phyloP scores from a whole-genome alignment of 2,329 filamentous ascomycete genomes.

The Aspergillus sp. region DNA sequence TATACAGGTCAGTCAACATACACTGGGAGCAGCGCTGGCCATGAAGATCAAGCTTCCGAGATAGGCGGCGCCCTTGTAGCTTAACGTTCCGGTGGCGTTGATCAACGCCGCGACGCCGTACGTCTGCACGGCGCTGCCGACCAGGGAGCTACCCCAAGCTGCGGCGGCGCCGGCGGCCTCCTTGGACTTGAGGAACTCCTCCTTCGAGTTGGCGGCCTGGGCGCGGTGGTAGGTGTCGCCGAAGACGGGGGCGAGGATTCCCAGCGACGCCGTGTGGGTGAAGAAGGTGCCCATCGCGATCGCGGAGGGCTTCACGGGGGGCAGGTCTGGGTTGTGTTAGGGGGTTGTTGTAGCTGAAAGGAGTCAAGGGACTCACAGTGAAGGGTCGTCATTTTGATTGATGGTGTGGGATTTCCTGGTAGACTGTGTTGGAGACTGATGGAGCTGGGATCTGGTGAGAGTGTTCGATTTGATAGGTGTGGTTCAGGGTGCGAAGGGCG shows the following conservation, averaged over 20 bases:
- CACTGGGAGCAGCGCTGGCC: slow-evolving; percentile 81
- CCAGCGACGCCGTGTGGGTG: slow-evolving; percentile 88
- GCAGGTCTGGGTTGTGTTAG: slow-evolving; percentile 55
- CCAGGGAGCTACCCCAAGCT: slow-evolving; percentile 84
- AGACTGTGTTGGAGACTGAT: background rate
- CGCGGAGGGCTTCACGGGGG: slow-evolving; percentile 93
- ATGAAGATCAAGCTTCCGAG: slow-evolving; percentile 88
- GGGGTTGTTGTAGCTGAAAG: background rate
- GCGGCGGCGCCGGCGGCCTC: slow-evolving; percentile 85
- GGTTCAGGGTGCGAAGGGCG: too few relatives aligned
- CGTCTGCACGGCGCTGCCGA: slow-evolving; percentile 83
- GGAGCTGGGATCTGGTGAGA: background rate
- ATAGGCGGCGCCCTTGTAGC: slow-evolving; percentile 96
- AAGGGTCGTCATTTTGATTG: slow-evolving; percentile 56
- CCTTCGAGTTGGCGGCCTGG: slow-evolving; percentile 87
- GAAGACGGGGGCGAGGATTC: slow-evolving; percentile 84
- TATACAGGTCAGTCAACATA: slow-evolving; percentile 51
- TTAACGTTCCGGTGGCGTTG: slow-evolving; percentile 92
- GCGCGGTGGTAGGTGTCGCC: slow-evolving; percentile 93
- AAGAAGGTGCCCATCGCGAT: slow-evolving; percentile 95
- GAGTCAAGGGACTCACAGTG: slow-evolving; percentile 50
- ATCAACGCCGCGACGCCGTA: slow-evolving; percentile 88
- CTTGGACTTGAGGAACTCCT: slow-evolving; percentile 93
- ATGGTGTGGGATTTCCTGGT: background rate
- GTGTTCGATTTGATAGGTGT: too few relatives aligned